Percentiles rank a stretch among this genome's conserved stretches.
phyloP scores from a whole-genome alignment of 2,329 filamentous ascomycete species.

The Pyrenochaeta sp. region DNA sequence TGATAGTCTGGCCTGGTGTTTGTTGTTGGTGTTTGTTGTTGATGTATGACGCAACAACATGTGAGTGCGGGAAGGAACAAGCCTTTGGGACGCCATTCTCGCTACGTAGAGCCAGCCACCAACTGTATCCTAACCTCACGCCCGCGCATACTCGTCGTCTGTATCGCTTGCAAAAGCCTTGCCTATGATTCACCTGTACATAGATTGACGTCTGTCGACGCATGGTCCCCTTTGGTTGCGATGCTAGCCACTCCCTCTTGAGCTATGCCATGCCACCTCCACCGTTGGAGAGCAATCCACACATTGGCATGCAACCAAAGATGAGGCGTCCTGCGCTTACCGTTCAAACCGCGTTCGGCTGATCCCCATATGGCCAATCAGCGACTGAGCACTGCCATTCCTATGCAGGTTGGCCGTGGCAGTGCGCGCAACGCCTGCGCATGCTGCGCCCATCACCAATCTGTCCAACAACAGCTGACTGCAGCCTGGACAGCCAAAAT shows the following conservation, averaged over 20 bases:
- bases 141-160: neutral
- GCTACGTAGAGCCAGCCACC: slow-evolving; percentile 2
- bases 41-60: neutral
- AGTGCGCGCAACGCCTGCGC: slow-evolving; percentile 17
- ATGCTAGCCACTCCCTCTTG: too few relatives aligned
- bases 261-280: too few relatives aligned
- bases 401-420: slow-evolving; percentile 14
- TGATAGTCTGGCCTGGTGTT: neutral
- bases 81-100: slow-evolving; percentile 6
- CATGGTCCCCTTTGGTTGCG: too few relatives aligned
- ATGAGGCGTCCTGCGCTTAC: slow-evolving; percentile 4
- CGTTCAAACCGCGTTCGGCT: slow-evolving; percentile 4
- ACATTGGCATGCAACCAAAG: too few relatives aligned
- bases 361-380: slow-evolving; percentile 10
- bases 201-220: too few relatives aligned
- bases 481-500: slow-evolving; percentile 32
- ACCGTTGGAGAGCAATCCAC: neutral
- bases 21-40: neutral
- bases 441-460: slow-evolving; percentile 8
- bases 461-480: slow-evolving; percentile 12
- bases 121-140: slow-evolving; percentile 17
- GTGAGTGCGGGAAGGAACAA: slow-evolving; percentile 10
- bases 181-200: too few relatives aligned
- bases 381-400: slow-evolving; percentile 6
- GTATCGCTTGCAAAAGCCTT: neutral